These are phyloP conservation scores for Epicoccum sorghinum DNA, from an alignment of 2,329 filamentous ascomycete genomes.

Conservation along the genomic window DNA sequence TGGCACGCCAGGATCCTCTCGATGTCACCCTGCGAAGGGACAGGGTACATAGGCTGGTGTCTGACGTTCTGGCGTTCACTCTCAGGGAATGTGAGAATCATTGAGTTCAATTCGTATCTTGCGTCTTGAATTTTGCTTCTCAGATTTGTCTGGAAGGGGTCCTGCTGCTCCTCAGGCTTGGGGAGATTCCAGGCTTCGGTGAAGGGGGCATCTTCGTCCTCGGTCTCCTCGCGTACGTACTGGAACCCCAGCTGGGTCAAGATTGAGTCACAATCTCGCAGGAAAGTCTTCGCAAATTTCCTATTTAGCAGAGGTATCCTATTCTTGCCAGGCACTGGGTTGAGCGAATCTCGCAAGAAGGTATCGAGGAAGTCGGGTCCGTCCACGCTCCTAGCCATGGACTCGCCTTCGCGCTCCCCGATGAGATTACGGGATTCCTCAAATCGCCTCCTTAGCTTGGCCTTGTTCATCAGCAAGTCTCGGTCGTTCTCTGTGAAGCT, in stretches of 20 bases:
- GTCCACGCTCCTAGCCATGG: slow-evolving; percentile 58
- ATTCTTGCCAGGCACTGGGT: slow-evolving; percentile 56
- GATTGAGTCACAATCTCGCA: slow-evolving; percentile 64
- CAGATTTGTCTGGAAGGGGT: slow-evolving; percentile 29
- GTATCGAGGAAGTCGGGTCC: slow-evolving; percentile 62
- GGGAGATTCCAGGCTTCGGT: slow-evolving; percentile 44
- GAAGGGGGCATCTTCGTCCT: slow-evolving; percentile 35
- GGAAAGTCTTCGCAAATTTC: slow-evolving; percentile 68
- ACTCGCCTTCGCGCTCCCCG: slow-evolving; percentile 61
- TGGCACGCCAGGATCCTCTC: slow-evolving; percentile 45
- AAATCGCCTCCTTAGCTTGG: slow-evolving; percentile 59
- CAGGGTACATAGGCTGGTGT: slow-evolving; percentile 38
- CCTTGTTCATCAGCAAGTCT: slow-evolving; percentile 60
- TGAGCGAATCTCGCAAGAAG: slow-evolving; percentile 66
- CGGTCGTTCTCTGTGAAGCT: slow-evolving; percentile 57
- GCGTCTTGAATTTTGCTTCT: slow-evolving; percentile 61
- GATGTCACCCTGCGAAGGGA: slow-evolving; percentile 49
- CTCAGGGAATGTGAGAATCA: slow-evolving; percentile 53
- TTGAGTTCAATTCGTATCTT: slow-evolving; percentile 61
- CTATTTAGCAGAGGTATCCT: slow-evolving; percentile 66
- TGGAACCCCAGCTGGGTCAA: slow-evolving; percentile 65
- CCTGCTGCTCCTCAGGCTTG: slow-evolving; percentile 25
- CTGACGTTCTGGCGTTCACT: slow-evolving; percentile 37
- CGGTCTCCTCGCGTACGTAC: slow-evolving; percentile 38
- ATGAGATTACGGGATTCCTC: slow-evolving; percentile 58